phyloP scores from a whole-genome alignment of 306 rosid species.

The Alnus rubra region DNA sequence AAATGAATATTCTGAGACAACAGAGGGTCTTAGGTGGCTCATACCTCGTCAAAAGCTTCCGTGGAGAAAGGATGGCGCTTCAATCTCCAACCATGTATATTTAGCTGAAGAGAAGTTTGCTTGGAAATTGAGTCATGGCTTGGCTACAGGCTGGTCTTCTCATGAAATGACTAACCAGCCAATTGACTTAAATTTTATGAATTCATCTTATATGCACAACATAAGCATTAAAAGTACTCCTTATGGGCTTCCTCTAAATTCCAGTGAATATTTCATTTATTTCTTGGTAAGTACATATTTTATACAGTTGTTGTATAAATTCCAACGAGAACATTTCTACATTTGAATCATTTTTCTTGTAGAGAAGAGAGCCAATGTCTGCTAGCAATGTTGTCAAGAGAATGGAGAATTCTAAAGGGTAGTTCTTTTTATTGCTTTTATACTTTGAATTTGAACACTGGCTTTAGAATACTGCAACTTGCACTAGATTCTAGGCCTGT shows the following conservation, averaged over 20 bases:
- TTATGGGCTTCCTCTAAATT: slow-evolving; percentile 57
- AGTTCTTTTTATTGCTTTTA: slow-evolving; percentile 21
- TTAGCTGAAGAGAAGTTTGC: slow-evolving; percentile 23
- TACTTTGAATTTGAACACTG: slow-evolving; percentile 1
- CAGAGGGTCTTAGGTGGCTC: slow-evolving; percentile 65
- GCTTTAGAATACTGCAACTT: slow-evolving; percentile 4
- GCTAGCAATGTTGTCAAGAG: slow-evolving; percentile 45
- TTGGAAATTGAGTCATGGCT: slow-evolving; percentile 7
- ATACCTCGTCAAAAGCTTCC: slow-evolving; percentile 69
- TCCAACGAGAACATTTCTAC: slow-evolving; percentile 13
- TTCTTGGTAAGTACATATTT: slow-evolving; percentile 56
- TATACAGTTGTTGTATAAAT: not conserved
- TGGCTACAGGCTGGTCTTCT: slow-evolving; percentile 14
- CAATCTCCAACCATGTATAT: slow-evolving; percentile 20
- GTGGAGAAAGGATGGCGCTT: slow-evolving; percentile 42
- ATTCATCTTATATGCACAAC: slow-evolving; percentile 26
- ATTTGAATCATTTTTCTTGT: slow-evolving; percentile 33
- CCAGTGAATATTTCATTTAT: slow-evolving; percentile 53
- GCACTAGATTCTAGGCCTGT: not conserved
- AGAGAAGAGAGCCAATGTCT: slow-evolving; percentile 75
- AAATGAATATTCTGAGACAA: slow-evolving; percentile 54
- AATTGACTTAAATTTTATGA: slow-evolving; percentile 12
- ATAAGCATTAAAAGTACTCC: slow-evolving; percentile 33
- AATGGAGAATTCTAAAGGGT: slow-evolving; percentile 59
- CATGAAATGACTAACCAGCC: slow-evolving; percentile 8